Evolutionary conservation across 2,329 filamentous ascomycete species (phyloP).

Genomic region (Aspergillus sp.): DNA sequence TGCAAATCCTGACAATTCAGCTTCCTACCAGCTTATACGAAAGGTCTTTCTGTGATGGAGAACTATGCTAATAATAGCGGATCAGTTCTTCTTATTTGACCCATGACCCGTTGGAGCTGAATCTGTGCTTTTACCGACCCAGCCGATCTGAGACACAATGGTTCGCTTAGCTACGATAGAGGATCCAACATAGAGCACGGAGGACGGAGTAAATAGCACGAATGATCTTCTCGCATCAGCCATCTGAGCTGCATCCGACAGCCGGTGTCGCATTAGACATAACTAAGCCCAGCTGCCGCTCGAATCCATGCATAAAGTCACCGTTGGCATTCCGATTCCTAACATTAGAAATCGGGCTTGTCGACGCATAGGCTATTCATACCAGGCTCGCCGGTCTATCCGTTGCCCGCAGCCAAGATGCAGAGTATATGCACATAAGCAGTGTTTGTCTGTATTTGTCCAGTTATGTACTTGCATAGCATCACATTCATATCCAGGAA

Average conservation of each 20-base stretch:
- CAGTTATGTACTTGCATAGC: not conserved
- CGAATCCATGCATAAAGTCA: not conserved
- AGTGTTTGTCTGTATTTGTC: not conserved
- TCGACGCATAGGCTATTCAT: not conserved
- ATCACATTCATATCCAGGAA: not conserved
- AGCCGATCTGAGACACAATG: slow-evolving; percentile 1
- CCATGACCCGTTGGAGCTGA: not conserved
- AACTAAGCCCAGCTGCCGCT: not conserved
- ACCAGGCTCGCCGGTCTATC: not conserved
- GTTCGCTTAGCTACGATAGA: not conserved
- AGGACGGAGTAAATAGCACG: not conserved
- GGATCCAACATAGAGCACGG: not conserved
- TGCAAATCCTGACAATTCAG: too few species aligned
- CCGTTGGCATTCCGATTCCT: not conserved
- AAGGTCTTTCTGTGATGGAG: not conserved
- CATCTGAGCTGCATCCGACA: not conserved
- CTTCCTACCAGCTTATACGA: not conserved
- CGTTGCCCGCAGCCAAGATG: not conserved
- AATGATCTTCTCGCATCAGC: not conserved
- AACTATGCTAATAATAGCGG: not conserved
- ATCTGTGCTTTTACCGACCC: not conserved
- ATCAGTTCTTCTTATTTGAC: not conserved
- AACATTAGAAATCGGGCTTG: not conserved
- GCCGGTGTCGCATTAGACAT: not conserved
- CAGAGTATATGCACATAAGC: not conserved